Base-by-base conservation (phyloP, 2,329 filamentous ascomycete species). In the Akanthomyces uredinophilus region DNA sequence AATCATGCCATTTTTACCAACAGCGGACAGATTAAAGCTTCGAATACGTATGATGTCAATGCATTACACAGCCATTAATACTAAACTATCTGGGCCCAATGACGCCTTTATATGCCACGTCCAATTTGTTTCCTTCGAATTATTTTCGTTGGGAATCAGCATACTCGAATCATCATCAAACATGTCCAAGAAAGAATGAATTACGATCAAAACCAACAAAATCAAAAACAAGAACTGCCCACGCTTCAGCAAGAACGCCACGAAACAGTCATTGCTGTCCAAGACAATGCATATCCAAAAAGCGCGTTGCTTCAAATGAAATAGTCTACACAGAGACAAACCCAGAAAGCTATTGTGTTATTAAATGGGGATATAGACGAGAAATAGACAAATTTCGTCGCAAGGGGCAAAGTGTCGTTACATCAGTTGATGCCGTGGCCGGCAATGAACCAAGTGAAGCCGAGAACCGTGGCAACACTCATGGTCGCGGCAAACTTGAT, bases 401-500 rank as follows among this genome's bases (percentile, higher is more conserved):
- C 43, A 16, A n/a, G 24, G 11, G 44, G 35, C 18, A 20, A 47
- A 7, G 5, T n/a, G 29, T 46, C n/a, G 14, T 13, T 13, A 27
- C 6, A 43, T 66, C 64, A 74, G 51, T 77, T 70, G 41, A 76
- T 68, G 10, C 73, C 76, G 13, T 84, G 69, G 2, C 85, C 84
- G 27, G 77, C 77, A 43, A 87, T 83, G 67, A 87, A 87, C 84
- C 84, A 87, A 35, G 84, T 87, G 66, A 88, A 87, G 70, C 82
- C 84, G 35, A 83, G 65, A 4, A 87, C 75, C 1, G 85, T 87
- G 49, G 85, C 70, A 37, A 81, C 54, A 66, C 80, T 79, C 81
- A 87, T 86, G 14, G 77, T 75, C 55, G 84, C 50, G 41, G 81
- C 80, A 61, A 86, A 78, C 6, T 78, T 76, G 10, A 86, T 41